Base-by-base conservation (phyloP, 176 grass and related monocot genomes). In the Pontederia crassipes region DNA sequence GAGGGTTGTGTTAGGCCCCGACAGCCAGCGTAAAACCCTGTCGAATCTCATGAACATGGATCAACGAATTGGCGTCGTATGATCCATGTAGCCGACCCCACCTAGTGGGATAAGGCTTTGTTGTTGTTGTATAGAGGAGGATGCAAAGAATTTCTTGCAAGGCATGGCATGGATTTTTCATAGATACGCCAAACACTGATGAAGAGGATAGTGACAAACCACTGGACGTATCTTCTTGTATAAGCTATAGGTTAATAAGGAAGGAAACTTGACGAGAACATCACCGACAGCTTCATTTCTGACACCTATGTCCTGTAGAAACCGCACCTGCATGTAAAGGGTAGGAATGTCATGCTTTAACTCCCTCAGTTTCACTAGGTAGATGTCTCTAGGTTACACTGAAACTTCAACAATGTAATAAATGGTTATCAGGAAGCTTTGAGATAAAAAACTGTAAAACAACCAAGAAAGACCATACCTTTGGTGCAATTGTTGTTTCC, bases 141-240 rank as follows among this genome's bases (percentile, higher is more conserved):
- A 40, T 40, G 32, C 0, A 40, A 40, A 40, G 32, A 40, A 40
- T 40, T 40, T 3, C 32, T 40, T 40, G 32, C 32, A 1, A 2
- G 1, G 6, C 32, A 40, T 40, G 32, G 6, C 32, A 40, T 40
- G 32, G 6, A 24, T 24, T 40, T 40, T 40, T 40, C 6, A 40
- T 7, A 40, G 32, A 40, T 7, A 40, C 6, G 6, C 29, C 29
- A 65, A 3, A 45, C 62, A 45, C 1, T 74, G 15, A 55, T 59
- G 24, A 24, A 32, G 56, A 62, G 76, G 70, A 72, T 45, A 52
- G 54, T 62, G 64, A 84, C 83, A 14, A 57, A 97, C 92, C 92
- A 97, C 92, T 51, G 83, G 87, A 28, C 83, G 87, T 77, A 97
- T 85, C 83, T 97, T 97, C 87, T 80, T 97, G 75, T 87, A 79